Evolutionary conservation across 2,329 filamentous ascomycete species (phyloP).

Genomic region (Elsinoe batatas): DNA sequence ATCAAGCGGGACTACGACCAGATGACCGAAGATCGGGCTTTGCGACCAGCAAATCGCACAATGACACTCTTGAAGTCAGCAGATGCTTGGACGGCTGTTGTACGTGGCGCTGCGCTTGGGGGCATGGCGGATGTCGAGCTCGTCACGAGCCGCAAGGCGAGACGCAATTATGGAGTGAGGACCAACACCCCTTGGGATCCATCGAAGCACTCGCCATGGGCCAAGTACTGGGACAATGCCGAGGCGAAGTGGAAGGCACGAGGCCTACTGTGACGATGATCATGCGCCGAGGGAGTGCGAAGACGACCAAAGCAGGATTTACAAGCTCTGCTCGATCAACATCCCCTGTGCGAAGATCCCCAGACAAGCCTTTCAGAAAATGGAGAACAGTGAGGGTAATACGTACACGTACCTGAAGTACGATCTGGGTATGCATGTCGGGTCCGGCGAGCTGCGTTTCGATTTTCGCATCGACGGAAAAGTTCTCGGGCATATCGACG

Average conservation of each 20-base stretch:
- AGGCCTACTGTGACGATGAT: constrained; percentile 32
- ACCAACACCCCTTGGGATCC: constrained; percentile 49
- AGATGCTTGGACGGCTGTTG: constrained; percentile 70
- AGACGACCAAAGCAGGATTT: constrained; percentile 37
- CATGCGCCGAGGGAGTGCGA: background rate
- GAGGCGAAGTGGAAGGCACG: constrained; percentile 79
- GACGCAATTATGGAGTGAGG: constrained; percentile 10
- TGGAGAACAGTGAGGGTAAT: constrained; percentile 60
- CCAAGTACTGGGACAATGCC: constrained; percentile 68
- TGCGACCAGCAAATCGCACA: constrained; percentile 33
- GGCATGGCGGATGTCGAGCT: constrained; percentile 58
- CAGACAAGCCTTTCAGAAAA: constrained; percentile 59
- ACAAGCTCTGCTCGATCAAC: constrained; percentile 62
- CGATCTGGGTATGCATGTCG: constrained; percentile 72
- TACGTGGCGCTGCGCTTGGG: constrained; percentile 64
- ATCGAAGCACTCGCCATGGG: constrained; percentile 59
- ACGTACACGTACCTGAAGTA: constrained; percentile 78
- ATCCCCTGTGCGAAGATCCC: constrained; percentile 38
- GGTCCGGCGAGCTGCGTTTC: constrained; percentile 65
- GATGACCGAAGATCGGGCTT: background rate
- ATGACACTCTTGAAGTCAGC: constrained; percentile 68
- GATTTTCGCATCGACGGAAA: constrained; percentile 71
- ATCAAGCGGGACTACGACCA: constrained; percentile 27
- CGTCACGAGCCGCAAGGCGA: constrained; percentile 10
- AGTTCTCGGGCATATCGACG: constrained; percentile 65